Evolutionary conservation across 352 stramenopile species (phyloP), one percentile per base, ranked within the genome.

Genomic region (Aphanomyces stellatus): DNA sequence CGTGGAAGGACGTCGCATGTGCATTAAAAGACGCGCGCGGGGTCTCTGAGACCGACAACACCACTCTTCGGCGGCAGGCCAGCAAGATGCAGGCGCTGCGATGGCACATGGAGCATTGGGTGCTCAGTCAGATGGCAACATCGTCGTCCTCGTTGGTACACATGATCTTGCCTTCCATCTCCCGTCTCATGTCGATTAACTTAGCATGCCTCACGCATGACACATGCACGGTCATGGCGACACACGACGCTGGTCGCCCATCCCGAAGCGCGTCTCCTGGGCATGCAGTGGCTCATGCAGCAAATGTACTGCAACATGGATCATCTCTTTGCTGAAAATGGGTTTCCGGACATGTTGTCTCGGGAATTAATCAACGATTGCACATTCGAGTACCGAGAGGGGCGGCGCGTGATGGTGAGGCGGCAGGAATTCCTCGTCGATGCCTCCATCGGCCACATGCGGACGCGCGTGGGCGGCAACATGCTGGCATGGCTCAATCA

Each of bases 251-350:
- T 65, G 19, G 4, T 65, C 17, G 35, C 34, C 15, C 15, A 56
- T 43, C 24, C 41, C 5, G n/a, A 15, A 15, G 22, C 59, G 30
- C 41, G 59, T 22, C 25, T 56, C 13, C 30, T 65, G 4, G 59
- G 59, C 19, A 53, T 40, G 17, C 17, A 55, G n/a, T 65, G 59
- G 59, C 57, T 65, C 41, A 55, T 35, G 6, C 49, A 65, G 46
- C 24, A 56, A 17, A 22, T 53, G 3, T 42, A 56, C n/a, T 53
- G 15, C n/a, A 31, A 65, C 28, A 55, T 35, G 2, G 31, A 53
- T 28, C 15, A 43, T 2, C 57, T 55, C 15, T 42, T 65, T 28
- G 7, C 57, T 10, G 6, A 31, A 30, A 56, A 33, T 1, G 15
- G 28, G 2, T 65, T 65, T 34, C 59, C 59, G 30, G 34, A 33